These are phyloP conservation scores for Saccharomycopsis phalli DNA, from an alignment of 1,139 yeast species.

Conservation along the genomic window DNA sequence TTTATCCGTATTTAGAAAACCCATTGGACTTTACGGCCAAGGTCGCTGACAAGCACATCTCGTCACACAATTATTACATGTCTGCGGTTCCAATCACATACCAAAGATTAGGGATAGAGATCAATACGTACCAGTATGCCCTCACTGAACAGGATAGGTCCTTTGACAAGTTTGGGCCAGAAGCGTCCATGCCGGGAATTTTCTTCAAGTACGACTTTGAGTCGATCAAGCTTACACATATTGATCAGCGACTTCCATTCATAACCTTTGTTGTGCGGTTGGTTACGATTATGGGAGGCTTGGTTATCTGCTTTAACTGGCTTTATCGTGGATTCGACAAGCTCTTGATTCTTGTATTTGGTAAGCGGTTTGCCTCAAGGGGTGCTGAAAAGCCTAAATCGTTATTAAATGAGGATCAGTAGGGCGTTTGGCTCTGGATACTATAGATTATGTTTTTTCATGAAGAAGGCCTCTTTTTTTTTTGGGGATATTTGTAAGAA, in stretches of 20 bases:
- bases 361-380: constrained; percentile 42
- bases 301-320: constrained; percentile 43
- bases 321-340: constrained; percentile 39
- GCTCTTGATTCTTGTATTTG: constrained; percentile 35
- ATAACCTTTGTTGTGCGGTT: constrained; percentile 67
- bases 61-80: constrained; percentile 53
- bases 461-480: too few species aligned
- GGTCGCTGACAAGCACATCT: constrained; percentile 37
- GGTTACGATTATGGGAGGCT: constrained; percentile 68
- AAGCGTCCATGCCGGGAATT: constrained; percentile 54
- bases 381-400: constrained; percentile 42
- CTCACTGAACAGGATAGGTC: constrained; percentile 45
- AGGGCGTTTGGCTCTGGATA: too few species aligned
- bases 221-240: constrained; percentile 63
- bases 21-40: constrained; percentile 75
- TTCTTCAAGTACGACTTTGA: constrained; percentile 82
- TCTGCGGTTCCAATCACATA: constrained; percentile 81
- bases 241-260: constrained; percentile 69
- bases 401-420: constrained; percentile 22
- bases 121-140: constrained; percentile 84
- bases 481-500: too few species aligned
- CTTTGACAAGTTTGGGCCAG: constrained; percentile 22
- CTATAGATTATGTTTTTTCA: too few species aligned
- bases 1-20: constrained; percentile 76
- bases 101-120: constrained; percentile 55